Evolutionary conservation across 352 stramenopile genomes (phyloP).

Genomic region (Pythium myriotylum): DNA sequence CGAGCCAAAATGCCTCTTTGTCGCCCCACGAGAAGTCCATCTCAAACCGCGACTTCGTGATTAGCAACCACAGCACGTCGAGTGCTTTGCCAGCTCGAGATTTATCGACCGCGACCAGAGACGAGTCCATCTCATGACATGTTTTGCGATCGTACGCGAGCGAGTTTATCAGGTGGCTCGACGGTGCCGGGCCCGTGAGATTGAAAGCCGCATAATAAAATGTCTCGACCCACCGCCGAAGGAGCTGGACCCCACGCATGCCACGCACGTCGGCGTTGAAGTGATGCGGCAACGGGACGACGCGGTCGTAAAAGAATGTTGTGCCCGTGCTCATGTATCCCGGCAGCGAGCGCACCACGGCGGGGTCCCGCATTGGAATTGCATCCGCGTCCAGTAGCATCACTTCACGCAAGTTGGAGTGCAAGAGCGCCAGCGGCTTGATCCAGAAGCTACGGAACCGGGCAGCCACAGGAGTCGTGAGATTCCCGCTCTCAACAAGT

Average conservation of each 20-base stretch:
- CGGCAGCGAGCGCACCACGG: conserved; percentile 30
- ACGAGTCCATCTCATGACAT: conserved; percentile 59
- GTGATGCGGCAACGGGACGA: conserved; percentile 34
- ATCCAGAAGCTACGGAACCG: conserved; percentile 62
- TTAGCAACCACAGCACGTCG: conserved; percentile 38
- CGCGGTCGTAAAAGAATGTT: conserved; percentile 65
- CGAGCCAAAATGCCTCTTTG: conserved; percentile 67
- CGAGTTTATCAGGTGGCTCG: conserved; percentile 26
- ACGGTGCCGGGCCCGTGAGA: conserved; percentile 21
- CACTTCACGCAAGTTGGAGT: conserved; percentile 47
- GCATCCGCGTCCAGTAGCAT: conserved; percentile 62
- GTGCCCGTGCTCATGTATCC: conserved; percentile 49
- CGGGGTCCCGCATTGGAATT: conserved; percentile 44
- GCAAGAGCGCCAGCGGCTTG: conserved; percentile 56
- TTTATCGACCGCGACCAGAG: too few relatives aligned
- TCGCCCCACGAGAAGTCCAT: conserved; percentile 54
- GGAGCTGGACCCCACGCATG: conserved; percentile 22
- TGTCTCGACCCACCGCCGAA: conserved; percentile 38
- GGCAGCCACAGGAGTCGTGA: conserved; percentile 24
- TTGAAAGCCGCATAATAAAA: conserved; percentile 52
- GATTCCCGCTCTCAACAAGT: conserved; percentile 17
- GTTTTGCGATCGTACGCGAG: conserved; percentile 39
- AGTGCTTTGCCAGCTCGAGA: too few relatives aligned
- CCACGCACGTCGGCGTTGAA: conserved; percentile 17
- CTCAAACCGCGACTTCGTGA: conserved; percentile 52